Evolutionary conservation across 1,284 basidiomycete species (phyloP).

Genomic region (Cerrena zonata): DNA sequence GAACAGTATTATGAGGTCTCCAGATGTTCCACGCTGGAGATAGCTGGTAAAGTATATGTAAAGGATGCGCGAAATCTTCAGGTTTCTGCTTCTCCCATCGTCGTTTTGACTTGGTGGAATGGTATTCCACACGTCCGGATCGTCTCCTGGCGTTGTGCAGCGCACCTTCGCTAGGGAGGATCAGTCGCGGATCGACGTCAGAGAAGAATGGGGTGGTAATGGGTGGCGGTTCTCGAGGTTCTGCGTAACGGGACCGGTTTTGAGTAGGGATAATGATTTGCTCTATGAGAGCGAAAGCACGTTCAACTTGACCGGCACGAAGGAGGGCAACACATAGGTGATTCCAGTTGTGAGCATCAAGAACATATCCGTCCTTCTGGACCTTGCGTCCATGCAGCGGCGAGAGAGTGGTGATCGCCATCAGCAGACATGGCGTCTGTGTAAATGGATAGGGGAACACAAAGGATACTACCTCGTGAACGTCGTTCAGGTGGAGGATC

Average conservation of each 20-base stretch:
- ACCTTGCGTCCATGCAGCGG: slow-evolving; percentile 64
- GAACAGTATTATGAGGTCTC: slow-evolving; percentile 51
- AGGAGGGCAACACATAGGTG: slow-evolving; percentile 73
- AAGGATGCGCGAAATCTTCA: slow-evolving; percentile 44
- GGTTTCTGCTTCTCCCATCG: slow-evolving; percentile 16
- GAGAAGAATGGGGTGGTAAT: slow-evolving; percentile 41
- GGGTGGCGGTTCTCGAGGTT: slow-evolving; percentile 33
- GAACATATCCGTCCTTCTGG: slow-evolving; percentile 68
- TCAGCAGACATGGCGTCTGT: slow-evolving; percentile 71
- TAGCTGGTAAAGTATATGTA: slow-evolving; percentile 57
- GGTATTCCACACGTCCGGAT: slow-evolving; percentile 18
- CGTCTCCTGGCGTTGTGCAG: slow-evolving; percentile 27
- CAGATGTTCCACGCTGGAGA: slow-evolving; percentile 61
- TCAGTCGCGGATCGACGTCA: slow-evolving; percentile 23
- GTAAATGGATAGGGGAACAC: slow-evolving; percentile 79
- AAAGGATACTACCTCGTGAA: slow-evolving; percentile 55
- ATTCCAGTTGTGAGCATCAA: slow-evolving; percentile 93
- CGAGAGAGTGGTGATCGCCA: slow-evolving; percentile 60
- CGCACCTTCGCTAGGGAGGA: slow-evolving; percentile 25
- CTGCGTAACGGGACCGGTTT: slow-evolving; percentile 24
- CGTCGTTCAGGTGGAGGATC: not conserved
- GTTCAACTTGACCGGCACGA: slow-evolving; percentile 72
- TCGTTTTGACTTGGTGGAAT: slow-evolving; percentile 12
- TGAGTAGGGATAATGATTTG: slow-evolving; percentile 68
- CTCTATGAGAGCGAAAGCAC: slow-evolving; percentile 82